phyloP scores from a whole-genome alignment of 2,329 filamentous ascomycete genomes.

The Penicillium sp. region DNA sequence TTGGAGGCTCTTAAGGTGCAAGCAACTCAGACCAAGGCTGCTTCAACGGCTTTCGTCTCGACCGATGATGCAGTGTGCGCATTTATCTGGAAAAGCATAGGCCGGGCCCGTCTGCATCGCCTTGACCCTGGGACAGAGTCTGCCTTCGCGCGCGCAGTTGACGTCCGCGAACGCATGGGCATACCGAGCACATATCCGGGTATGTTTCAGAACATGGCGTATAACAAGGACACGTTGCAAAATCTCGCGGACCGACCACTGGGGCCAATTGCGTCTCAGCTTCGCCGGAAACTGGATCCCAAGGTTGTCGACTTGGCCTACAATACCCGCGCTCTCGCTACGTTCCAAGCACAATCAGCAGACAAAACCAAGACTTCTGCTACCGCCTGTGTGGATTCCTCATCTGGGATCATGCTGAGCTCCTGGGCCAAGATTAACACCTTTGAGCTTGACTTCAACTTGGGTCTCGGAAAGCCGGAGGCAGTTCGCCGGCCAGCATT shows the following conservation, averaged over 20 bases:
- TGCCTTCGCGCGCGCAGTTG: conserved; percentile 52
- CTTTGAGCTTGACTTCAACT: conserved; percentile 48
- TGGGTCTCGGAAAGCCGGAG: conserved; percentile 52
- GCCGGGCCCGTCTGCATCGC: conserved; percentile 44
- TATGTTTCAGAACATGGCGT: conserved; percentile 51
- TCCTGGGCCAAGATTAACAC: conserved; percentile 55
- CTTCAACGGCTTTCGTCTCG: conserved; percentile 44
- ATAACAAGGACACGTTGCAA: conserved; percentile 35
- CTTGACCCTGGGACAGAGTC: conserved; percentile 27
- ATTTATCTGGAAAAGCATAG: conserved; percentile 53
- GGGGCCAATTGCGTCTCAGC: conserved; percentile 37
- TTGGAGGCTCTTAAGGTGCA: conserved; percentile 13
- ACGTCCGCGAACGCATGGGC: conserved; percentile 47
- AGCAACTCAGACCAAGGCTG: conserved; percentile 14
- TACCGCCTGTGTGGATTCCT: conserved; percentile 34
- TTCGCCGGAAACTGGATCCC: conserved; percentile 45
- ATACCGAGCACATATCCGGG: conserved; percentile 51
- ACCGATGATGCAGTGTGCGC: conserved; percentile 57
- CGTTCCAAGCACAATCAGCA: conserved; percentile 33
- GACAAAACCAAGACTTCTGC: conserved; percentile 39
- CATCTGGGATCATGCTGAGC: conserved; percentile 54
- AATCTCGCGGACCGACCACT: conserved; percentile 33
- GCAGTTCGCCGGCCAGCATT: conserved; percentile 54
- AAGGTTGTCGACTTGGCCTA: conserved; percentile 26
- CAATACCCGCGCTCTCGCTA: conserved; percentile 46